Evolutionary conservation across 441 rosid genomes (phyloP).

Genomic region (Eruca vesicaria): DNA sequence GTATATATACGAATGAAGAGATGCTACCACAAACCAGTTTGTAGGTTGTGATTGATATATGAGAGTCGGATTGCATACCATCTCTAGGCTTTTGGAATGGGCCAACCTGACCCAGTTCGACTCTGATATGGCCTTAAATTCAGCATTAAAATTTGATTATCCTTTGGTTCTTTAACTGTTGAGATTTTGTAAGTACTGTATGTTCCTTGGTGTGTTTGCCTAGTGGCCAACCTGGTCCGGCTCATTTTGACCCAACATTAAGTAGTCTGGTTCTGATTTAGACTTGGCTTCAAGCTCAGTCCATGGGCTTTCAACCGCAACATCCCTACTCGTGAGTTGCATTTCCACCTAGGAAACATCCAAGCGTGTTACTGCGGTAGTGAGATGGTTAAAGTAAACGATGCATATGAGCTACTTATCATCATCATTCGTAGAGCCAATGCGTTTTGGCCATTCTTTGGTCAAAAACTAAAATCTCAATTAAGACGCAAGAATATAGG

Average conservation of each 20-base stretch:
- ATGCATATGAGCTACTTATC: neutral
- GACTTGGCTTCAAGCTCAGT: neutral
- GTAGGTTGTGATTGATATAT: neutral
- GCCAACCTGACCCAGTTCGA: neutral
- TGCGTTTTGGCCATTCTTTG: neutral
- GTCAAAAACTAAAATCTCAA: neutral
- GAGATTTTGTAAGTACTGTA: neutral
- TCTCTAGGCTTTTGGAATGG: neutral
- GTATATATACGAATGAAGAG: constrained; percentile 9
- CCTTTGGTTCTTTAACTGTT: neutral
- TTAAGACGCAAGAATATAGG: neutral
- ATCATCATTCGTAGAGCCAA: neutral
- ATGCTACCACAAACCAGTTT: constrained; percentile 8
- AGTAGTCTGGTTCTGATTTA: neutral
- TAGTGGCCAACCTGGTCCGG: neutral
- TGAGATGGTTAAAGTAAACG: neutral
- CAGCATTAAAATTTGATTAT: too few relatives aligned
- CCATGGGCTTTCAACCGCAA: neutral
- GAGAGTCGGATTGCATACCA: neutral
- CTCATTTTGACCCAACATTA: neutral
- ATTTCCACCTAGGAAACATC: neutral
- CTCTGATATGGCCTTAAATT: too few relatives aligned
- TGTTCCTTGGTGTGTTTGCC: neutral
- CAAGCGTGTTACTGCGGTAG: neutral
- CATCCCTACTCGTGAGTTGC: neutral